Base-by-base conservation (phyloP, 2,329 filamentous ascomycete genomes). In the Sclerotinia minor region DNA sequence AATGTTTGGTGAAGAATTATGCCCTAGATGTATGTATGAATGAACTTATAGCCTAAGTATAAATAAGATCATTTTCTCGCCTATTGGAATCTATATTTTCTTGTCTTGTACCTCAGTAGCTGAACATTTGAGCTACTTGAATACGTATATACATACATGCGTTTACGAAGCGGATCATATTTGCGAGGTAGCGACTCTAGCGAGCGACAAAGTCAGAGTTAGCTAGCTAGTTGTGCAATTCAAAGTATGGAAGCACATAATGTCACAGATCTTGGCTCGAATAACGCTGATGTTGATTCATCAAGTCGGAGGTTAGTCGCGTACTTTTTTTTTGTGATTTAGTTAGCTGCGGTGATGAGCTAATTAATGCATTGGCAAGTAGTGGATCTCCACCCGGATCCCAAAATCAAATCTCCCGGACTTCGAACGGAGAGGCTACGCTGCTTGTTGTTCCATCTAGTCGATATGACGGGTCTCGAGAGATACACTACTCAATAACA, bases 121-220 rank as follows among this genome's bases (percentile, higher is more conserved):
- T 54, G 41, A 47, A 26, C 4, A 44, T 67, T 35, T 29, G 32
- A 17, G 15, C 15, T 61, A 47, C 58, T 24, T 49, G 3, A 24
- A 35, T 49, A 24, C 26, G 35, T 55, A 65, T 50, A 58, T 47
- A 35, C 29, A 58, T 24, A 38, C n/a, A 71, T 70, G 71, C 64
- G 47, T 66, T 45, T 70, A 49, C 68, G 69, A 63, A 72, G 68
- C 61, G 64, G 69, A 41, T 60, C 53, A 49, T 35, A 52, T 32
- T 19, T 38, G 45, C 38, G 38, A 41, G 5, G 38, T 41, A 41
- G 38, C 38, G 38, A 41, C 38, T 26, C 57, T 54, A 67, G 57
- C 45, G 45, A 61, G 59, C 26, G 13, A 38, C 15, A 61, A 6
- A 7, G n/a, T 26, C 45, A 6, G 8, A 38, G 29, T 38, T 45